Evolutionary conservation across 2,329 filamentous ascomycete species (phyloP).

Genomic region (Aspergillus texensis): DNA sequence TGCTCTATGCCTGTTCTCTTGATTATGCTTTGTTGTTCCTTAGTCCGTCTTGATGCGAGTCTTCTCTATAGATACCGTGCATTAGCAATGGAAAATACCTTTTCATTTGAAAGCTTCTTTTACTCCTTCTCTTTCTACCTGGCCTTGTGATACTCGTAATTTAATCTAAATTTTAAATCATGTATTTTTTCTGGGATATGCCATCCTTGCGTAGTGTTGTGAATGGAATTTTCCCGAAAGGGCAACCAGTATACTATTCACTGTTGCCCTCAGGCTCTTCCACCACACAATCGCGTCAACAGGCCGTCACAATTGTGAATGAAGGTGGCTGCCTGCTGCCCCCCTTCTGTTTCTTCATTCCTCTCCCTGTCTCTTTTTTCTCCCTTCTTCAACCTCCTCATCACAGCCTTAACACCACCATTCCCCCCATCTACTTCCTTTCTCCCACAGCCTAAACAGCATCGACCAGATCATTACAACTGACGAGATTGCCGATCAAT

Average conservation of each 20-base stretch:
- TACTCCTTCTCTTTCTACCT: background rate
- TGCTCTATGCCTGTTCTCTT: background rate
- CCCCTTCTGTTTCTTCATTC: background rate
- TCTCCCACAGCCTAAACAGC: background rate
- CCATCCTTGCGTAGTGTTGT: background rate
- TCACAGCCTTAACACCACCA: background rate
- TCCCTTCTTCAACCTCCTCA: background rate
- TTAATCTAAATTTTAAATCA: too few species aligned
- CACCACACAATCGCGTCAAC: background rate
- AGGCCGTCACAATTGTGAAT: background rate
- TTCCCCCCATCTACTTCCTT: background rate
- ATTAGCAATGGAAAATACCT: slow-evolving; percentile 5
- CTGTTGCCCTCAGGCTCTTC: background rate
- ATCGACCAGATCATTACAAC: background rate
- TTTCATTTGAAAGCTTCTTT: background rate
- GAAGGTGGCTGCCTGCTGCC: background rate
- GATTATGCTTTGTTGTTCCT: background rate
- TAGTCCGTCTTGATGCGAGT: background rate
- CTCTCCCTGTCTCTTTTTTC: background rate
- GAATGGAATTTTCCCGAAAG: background rate
- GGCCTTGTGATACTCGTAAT: background rate
- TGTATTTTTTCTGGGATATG: background rate
- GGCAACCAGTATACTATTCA: background rate
- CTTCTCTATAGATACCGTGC: slow-evolving; percentile 7
- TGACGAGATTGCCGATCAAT: background rate